Base-by-base conservation (phyloP, 2,329 filamentous ascomycete genomes). In the Tolypocladium cylindrosporum region DNA sequence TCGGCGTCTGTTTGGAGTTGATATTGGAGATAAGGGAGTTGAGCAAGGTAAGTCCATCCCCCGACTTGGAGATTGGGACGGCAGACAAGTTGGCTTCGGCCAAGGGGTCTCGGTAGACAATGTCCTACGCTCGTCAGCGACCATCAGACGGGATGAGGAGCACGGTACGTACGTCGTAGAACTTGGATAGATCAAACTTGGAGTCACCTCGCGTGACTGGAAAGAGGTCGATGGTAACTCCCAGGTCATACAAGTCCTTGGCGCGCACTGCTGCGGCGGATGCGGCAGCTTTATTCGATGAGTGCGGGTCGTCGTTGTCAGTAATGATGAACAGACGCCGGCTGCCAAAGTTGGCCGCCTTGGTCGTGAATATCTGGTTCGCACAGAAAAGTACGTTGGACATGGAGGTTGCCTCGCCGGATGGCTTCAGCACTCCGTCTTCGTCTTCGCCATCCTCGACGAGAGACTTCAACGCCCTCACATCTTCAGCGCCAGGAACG, bases 341-440 rank as follows among this genome's bases (percentile, higher is more conserved):
- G 7, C 93, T 97, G 4, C 90, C 88, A 71, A 97, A 97, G 68
- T 97, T 97, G 21, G 94, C 86, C 0, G 94, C 92, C 70, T 89
- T 96, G 3, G 90, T 96, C 1, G 92, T 96, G 69, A 99, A 97
- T 55, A 97, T 89, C 68, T 97, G 91, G 64, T 97, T 97, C 42
- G 91, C 93, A 65, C 92, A 96, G 69, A 97, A 97, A 1, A 99
- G 79, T 2, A 99, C 81, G 66, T 92, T 96, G 11, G 90, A 85
- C 87, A 99, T 96, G 40, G 86, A 85, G 0, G 89, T 86, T 1
- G 80, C 76, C 57, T 92, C 85, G 4, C 82, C 75, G 0, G 89
- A 83, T 1, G 92, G 86, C 7, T 80, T 79, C 41, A 97, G 74
- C 4, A 97, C 74, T 10, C 86, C 80, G 3, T 85, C 78, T 0